These are phyloP conservation scores for Nothomitra cinnamomea DNA, from an alignment of 2,329 filamentous ascomycete species.

Conservation along the genomic window DNA sequence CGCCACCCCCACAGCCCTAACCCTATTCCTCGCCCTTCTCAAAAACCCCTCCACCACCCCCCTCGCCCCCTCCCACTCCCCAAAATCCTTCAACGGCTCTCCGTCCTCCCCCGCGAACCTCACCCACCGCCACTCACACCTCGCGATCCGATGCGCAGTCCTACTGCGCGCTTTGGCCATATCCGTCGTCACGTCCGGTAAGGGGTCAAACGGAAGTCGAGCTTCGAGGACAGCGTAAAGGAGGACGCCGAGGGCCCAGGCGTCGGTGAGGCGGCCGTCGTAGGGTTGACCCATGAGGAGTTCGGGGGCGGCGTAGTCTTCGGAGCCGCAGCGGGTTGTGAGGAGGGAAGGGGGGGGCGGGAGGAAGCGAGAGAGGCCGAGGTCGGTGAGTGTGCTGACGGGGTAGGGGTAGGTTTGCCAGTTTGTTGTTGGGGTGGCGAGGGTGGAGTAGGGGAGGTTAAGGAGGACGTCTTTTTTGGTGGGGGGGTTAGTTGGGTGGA, in stretches of 20 bases:
- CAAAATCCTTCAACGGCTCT: slow-evolving; percentile 58
- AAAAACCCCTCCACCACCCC: slow-evolving; percentile 69
- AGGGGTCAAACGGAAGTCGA: slow-evolving; percentile 82
- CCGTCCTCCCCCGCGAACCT: slow-evolving; percentile 70
- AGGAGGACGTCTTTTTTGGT: slow-evolving; percentile 66
- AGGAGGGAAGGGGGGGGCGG: slow-evolving; percentile 69
- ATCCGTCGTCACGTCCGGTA: slow-evolving; percentile 63
- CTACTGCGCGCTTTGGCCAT: slow-evolving; percentile 45
- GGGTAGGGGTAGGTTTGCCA: slow-evolving; percentile 66
- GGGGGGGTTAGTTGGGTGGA: slow-evolving; percentile 1
- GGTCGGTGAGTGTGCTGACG: slow-evolving; percentile 74
- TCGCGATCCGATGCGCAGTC: slow-evolving; percentile 84
- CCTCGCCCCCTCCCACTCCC: slow-evolving; percentile 57
- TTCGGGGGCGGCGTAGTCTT: slow-evolving; percentile 94
- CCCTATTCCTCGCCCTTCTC: slow-evolving; percentile 65
- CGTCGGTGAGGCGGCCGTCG: slow-evolving; percentile 79
- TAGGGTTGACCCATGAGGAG: slow-evolving; percentile 92
- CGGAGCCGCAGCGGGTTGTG: slow-evolving; percentile 85
- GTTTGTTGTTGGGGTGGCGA: slow-evolving; percentile 43
- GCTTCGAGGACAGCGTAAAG: slow-evolving; percentile 87
- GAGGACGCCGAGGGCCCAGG: slow-evolving; percentile 87
- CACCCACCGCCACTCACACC: slow-evolving; percentile 92
- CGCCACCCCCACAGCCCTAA: slow-evolving; percentile 56
- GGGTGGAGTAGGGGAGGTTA: slow-evolving; percentile 54
- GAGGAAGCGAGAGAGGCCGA: slow-evolving; percentile 76